Evolutionary conservation across 768 basidiomycete genomes (phyloP).

Genomic region (Albatrellus ellisii): DNA sequence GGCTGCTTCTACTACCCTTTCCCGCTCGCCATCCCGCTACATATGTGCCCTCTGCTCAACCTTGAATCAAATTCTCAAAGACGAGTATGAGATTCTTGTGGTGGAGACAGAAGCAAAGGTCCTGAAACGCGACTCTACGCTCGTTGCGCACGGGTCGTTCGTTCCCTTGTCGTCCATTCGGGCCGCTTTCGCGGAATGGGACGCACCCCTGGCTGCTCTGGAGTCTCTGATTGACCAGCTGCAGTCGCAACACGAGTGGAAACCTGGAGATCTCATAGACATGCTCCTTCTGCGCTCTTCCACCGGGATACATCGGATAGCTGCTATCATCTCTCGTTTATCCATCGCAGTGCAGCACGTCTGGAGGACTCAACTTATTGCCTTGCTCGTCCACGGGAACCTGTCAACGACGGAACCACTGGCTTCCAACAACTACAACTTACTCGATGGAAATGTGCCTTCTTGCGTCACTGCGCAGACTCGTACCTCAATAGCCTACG

Average conservation of each 20-base stretch:
- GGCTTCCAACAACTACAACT: constrained; percentile 41
- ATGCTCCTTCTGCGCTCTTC: constrained; percentile 57
- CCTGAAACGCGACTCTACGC: constrained; percentile 54
- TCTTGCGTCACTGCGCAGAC: constrained; percentile 61
- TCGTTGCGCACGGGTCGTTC: constrained; percentile 72
- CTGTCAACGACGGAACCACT: constrained; percentile 50
- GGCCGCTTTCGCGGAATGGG: constrained; percentile 81
- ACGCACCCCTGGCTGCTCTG: constrained; percentile 69
- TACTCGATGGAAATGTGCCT: constrained; percentile 59
- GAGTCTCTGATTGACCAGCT: constrained; percentile 50
- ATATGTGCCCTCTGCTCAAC: constrained; percentile 68
- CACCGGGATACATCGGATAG: constrained; percentile 69
- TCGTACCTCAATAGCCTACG: constrained; percentile 72
- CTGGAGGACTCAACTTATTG: constrained; percentile 75
- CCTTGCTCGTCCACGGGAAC: constrained; percentile 72
- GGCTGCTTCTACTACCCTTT: constrained; percentile 33
- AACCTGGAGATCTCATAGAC: constrained; percentile 72
- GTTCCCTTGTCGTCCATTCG: constrained; percentile 79
- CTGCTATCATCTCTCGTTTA: constrained; percentile 57
- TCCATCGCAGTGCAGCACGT: constrained; percentile 65
- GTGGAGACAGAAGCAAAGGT: constrained; percentile 74
- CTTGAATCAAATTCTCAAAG: constrained; percentile 56
- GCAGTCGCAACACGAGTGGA: constrained; percentile 40
- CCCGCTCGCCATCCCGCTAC: constrained; percentile 57
- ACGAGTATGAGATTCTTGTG: constrained; percentile 71